These are phyloP conservation scores for Strobilomyces echinocephalus DNA, from an alignment of 768 basidiomycete genomes.

Conservation along the genomic window DNA sequence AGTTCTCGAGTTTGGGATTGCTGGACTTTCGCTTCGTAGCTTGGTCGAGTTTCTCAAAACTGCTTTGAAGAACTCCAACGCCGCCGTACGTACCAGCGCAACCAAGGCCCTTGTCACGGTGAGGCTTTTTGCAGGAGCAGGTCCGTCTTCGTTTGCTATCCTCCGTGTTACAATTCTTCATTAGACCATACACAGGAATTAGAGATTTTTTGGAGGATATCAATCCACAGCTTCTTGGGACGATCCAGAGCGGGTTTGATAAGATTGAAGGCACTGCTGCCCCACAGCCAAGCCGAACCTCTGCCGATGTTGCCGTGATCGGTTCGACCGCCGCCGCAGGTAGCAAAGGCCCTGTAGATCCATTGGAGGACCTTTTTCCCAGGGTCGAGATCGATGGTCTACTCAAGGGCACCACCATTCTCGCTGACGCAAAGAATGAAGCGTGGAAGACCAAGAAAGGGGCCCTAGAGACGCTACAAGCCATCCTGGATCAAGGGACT, in stretches of 20 bases:
- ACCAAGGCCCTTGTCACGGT: constrained; percentile 91
- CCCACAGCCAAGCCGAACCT: constrained; percentile 75
- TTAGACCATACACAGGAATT: constrained; percentile 55
- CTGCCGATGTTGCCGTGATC: constrained; percentile 64
- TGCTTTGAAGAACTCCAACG: constrained; percentile 89
- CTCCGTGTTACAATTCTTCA: neutral
- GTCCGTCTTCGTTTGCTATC: constrained; percentile 38
- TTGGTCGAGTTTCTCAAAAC: constrained; percentile 90
- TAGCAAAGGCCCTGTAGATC: constrained; percentile 46
- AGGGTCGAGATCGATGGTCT: constrained; percentile 88
- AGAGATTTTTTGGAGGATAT: constrained; percentile 90
- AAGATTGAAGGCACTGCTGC: constrained; percentile 76
- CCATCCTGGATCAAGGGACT: constrained; percentile 79
- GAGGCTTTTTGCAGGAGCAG: constrained; percentile 84
- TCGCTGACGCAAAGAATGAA: constrained; percentile 84
- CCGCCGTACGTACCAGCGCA: constrained; percentile 86
- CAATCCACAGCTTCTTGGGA: constrained; percentile 87
- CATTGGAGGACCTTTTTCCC: constrained; percentile 92
- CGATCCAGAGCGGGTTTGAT: constrained; percentile 88
- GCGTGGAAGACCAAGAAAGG: constrained; percentile 98
- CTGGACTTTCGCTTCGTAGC: constrained; percentile 73
- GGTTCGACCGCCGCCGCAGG: constrained; percentile 41
- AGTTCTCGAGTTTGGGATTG: constrained; percentile 86
- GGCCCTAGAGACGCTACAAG: constrained; percentile 79
- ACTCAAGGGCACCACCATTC: constrained; percentile 75